These are phyloP conservation scores for Diaporthe australafricana DNA, from an alignment of 2,329 filamentous ascomycete species.

Conservation along the genomic window DNA sequence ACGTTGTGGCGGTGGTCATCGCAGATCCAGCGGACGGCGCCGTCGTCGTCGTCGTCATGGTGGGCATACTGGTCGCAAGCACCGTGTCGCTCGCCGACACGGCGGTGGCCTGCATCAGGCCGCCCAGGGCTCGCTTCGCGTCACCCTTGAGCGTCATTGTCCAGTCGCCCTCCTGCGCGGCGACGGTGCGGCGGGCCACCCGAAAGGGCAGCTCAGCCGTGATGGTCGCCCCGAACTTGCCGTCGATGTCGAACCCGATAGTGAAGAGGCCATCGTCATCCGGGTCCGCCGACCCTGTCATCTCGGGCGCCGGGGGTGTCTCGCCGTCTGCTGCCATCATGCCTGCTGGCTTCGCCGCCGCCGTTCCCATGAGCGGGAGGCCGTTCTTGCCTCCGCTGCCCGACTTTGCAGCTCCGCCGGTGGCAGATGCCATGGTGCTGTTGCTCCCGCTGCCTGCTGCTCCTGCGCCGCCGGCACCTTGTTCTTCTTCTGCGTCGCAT, in stretches of 20 bases:
- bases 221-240: slow-evolving; percentile 33
- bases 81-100: background rate
- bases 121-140: background rate
- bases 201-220: slow-evolving; percentile 31
- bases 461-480: background rate
- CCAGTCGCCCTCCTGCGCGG: slow-evolving; percentile 2
- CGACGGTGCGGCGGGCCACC: slow-evolving; percentile 24
- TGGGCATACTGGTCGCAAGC: background rate
- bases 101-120: slow-evolving; percentile 16
- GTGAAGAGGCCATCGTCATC: slow-evolving; percentile 1
- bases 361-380: slow-evolving; percentile 1
- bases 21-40: background rate
- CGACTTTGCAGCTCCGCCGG: background rate
- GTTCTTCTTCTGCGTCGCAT: background rate
- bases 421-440: background rate
- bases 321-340: slow-evolving; percentile 19
- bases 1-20: background rate
- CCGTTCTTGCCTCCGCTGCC: background rate
- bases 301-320: background rate
- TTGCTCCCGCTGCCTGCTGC: background rate
- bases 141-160: slow-evolving; percentile 28
- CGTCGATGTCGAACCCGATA: slow-evolving; percentile 32
- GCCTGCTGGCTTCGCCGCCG: slow-evolving; percentile 7
- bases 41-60: background rate
- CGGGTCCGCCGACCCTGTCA: background rate